Base-by-base conservation (phyloP, 2,329 filamentous ascomycete species). In the Trichoderma sp. region DNA sequence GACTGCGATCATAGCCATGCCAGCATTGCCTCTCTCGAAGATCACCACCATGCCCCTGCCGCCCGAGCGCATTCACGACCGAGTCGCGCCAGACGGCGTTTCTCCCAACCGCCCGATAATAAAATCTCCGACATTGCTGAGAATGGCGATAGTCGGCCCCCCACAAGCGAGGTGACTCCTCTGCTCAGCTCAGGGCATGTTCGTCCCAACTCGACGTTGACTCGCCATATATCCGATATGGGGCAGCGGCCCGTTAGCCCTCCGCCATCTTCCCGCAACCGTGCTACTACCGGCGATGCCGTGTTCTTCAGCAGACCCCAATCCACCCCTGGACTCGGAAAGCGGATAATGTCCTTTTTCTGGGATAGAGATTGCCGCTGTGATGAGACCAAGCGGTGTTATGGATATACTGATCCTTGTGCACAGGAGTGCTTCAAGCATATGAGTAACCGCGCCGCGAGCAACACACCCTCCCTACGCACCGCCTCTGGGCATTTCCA, bases 1-100 rank as follows among this genome's bases (percentile, higher is more conserved):
- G 90, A 92, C 75, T 95, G 92, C 78, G 90, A 92, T 70, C 91
- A 93, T 74, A 86, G 84, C 53, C 91, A 94, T 73, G 84, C 87
- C 13, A 89, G 89, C 22, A 80, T 84, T 69, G 75, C 73, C 5
- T 70, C 70, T 29, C 77, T 77, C 17, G 74, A 78, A 39, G 67
- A 61, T 25, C 70, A 72, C 50, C 68, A 72, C 19, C 73, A 73
- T 39, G 72, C 72, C 22, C n/a, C 32, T 13, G 6, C 22, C 15
- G 66, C 65, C 53, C 73, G 77, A 25, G 72, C 70, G 58, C 74
- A 73, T 27, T 78, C 79, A 2, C 72, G 77, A 10, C 71, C 72
- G 34, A 77, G 76, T 59, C 75, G 75, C 29, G 73, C 76, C 71
- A 71, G 78, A 71, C 71, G 76, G 65, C 73, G 76, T 70, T 57